phyloP scores from a whole-genome alignment of 2,329 filamentous ascomycete species.

The Penicillium sp. region DNA sequence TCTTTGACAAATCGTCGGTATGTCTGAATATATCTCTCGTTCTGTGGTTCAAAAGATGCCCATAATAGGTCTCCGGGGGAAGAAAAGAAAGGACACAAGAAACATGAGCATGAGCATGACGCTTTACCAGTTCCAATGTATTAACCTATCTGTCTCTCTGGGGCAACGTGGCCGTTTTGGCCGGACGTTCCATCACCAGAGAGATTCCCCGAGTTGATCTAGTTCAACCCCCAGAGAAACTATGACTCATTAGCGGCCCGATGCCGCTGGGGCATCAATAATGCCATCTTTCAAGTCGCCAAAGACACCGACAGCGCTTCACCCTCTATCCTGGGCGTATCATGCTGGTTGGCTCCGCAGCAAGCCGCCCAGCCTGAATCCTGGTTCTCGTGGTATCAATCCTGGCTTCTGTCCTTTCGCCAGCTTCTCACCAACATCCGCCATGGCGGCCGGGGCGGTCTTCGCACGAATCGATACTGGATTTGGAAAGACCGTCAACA shows the following conservation, averaged over 20 bases:
- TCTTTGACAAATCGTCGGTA: slow-evolving; percentile 55
- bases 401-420: slow-evolving; percentile 57
- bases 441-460: slow-evolving; percentile 59
- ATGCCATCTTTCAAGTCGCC: slow-evolving; percentile 66
- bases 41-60: no score
- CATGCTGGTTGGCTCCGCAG: slow-evolving; percentile 64
- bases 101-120: neutral
- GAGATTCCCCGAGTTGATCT: slow-evolving; percentile 7
- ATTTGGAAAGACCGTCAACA: slow-evolving; percentile 68
- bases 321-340: slow-evolving; percentile 59
- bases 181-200: slow-evolving; percentile 5
- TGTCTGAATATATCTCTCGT: slow-evolving; percentile 12
- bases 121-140: neutral
- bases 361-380: slow-evolving; percentile 45
- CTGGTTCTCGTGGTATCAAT: slow-evolving; percentile 60
- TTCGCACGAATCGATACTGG: slow-evolving; percentile 62
- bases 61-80: no score
- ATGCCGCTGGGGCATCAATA: slow-evolving; percentile 66
- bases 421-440: slow-evolving; percentile 62
- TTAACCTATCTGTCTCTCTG: slow-evolving; percentile 15
- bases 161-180: slow-evolving; percentile 15
- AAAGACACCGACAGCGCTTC: slow-evolving; percentile 47
- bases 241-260: slow-evolving; percentile 57
- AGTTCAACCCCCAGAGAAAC: slow-evolving; percentile 58
- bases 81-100: no score